Percentiles rank a stretch among this genome's conserved stretches.
phyloP scores from a whole-genome alignment of 371 early-diverging fungal genomes.

The Vittaforma corneae region DNA sequence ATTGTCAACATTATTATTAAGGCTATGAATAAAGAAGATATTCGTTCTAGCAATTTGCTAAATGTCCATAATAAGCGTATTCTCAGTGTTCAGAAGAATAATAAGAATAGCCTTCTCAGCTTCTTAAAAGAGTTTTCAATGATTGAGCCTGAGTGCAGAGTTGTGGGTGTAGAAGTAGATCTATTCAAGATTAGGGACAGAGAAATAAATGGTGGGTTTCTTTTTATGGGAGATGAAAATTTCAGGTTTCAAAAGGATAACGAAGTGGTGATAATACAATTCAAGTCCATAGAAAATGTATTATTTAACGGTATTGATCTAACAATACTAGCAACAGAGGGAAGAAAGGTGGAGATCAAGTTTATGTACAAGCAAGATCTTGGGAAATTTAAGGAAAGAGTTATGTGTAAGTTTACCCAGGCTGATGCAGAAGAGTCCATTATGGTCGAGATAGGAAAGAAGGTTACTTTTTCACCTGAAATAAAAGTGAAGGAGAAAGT shows the following conservation, averaged over 20 bases:
- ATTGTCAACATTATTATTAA: not conserved
- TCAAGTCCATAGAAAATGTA: not conserved
- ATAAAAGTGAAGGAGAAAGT: too few relatives aligned
- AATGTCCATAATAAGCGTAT: not conserved
- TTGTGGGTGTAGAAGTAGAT: not conserved
- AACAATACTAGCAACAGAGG: not conserved
- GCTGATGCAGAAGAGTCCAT: too few relatives aligned
- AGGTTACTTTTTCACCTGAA: too few relatives aligned
- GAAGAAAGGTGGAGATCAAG: not conserved
- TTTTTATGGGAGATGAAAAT: not conserved
- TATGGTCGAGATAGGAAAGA: too few relatives aligned
- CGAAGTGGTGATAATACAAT: not conserved
- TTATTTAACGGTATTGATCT: not conserved
- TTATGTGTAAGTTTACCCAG: too few relatives aligned
- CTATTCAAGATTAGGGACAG: not conserved
- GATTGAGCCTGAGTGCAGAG: conserved; percentile 6
- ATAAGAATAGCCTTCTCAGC: not conserved
- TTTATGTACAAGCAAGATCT: not conserved
- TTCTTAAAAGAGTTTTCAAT: too few relatives aligned
- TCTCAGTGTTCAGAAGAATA: not conserved
- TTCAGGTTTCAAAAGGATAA: not conserved
- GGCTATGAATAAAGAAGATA: not conserved
- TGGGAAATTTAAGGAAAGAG: not conserved
- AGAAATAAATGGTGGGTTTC: not conserved
- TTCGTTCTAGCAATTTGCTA: not conserved